Evolutionary conservation across 192 early-diverging fungal genomes (phyloP), one percentile per base, ranked within the genome.

Genomic region (Backusella circina): DNA sequence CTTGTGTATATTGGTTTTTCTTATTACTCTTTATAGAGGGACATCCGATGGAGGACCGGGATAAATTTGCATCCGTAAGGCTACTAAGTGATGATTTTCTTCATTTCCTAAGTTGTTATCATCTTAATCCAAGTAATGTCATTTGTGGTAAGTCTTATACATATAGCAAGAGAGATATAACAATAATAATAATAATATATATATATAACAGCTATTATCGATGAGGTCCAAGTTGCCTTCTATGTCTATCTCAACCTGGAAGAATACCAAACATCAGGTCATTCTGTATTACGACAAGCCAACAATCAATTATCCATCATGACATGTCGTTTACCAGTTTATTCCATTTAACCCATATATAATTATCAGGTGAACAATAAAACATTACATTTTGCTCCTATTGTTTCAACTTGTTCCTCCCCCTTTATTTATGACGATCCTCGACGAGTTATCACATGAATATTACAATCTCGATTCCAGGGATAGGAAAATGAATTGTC

Each of bases 311-410:
- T 37, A 26, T 23, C 67, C 8, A 21, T 68, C 36, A 68, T 68
- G 67, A 68, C 67, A 68, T 68, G 67, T 36, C 37, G 21, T 10
- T 35, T 68, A n/a, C 67, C 67, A 23, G 67, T 68, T 36, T 68
- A 38, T 37, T 18, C 23, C 23, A 26, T 61, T 12, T 61, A 61
- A 61, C 3, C 10, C 23, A 13, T 26, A 23, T 61, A 10, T 28
- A 8, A 21, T 26, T 57, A 1, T 57, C 39, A 41, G 15, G 13
- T 41, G 39, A 41, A 4, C 13, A 41, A 41, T 16, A 41, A 41
- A 41, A 41, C 7, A 38, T 0, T 9, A 38, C 37, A n/a, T 18
- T 15, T 12, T 21, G n/a, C 12, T 23, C 21, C 23, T 57, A 26
- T 57, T 23, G 51, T 57, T 57, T 57, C 51, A 57, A 21, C 16